Conservation (phyloP, 352 stramenopile genomes). For the Pythium apleroticum region DNA sequence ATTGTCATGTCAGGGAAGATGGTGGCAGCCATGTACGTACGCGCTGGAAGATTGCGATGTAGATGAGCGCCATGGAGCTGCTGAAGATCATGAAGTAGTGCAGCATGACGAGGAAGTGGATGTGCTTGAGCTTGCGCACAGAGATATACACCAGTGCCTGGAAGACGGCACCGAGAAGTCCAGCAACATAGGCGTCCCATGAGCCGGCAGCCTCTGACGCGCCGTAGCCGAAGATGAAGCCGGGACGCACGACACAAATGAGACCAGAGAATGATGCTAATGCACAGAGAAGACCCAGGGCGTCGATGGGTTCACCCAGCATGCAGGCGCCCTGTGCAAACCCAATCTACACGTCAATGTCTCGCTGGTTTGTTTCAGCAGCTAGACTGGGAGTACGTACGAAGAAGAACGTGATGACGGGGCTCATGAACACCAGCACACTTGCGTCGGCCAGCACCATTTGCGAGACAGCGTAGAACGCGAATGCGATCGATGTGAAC, state of each 20-base stretch:
- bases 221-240: constrained; percentile 40
- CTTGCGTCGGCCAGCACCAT: constrained; percentile 36
- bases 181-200: constrained; percentile 8
- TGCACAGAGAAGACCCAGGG: constrained; percentile 35
- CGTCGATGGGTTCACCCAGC: constrained; percentile 44
- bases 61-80: constrained; percentile 9
- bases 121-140: constrained; percentile 25
- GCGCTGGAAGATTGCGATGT: constrained; percentile 19
- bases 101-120: constrained; percentile 29
- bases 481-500: constrained; percentile 28
- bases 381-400: constrained; percentile 14
- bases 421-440: constrained; percentile 34
- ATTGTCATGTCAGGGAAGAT: too few relatives aligned
- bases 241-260: constrained; percentile 49
- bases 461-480: constrained; percentile 32
- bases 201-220: neutral
- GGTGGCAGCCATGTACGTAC: neutral
- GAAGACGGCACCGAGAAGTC: constrained; percentile 9
- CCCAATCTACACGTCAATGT: neutral
- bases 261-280: constrained; percentile 41
- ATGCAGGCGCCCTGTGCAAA: constrained; percentile 33
- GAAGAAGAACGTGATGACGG: constrained; percentile 32
- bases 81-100: constrained; percentile 33
- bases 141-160: constrained; percentile 25
- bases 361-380: neutral